Base-by-base conservation (phyloP, 2,329 filamentous ascomycete genomes). In the Fusarium multiceps region DNA sequence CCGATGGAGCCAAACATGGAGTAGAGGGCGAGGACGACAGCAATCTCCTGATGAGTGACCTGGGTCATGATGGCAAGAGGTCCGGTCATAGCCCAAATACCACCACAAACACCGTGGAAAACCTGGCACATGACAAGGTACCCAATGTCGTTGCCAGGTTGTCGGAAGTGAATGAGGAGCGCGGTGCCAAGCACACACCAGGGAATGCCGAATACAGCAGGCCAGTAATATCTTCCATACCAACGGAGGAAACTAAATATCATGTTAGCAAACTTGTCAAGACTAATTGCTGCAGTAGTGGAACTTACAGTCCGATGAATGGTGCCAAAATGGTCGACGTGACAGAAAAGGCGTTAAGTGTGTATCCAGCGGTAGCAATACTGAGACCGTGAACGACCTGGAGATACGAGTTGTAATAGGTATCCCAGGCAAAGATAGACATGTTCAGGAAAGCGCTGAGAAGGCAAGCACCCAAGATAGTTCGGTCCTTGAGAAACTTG, bases 161-260 rank as follows among this genome's bases (percentile, higher is more conserved):
- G 64, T 46, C 75, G 72, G 65, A 77, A 77, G 58, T 77, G 71
- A 28, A 77, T 71, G 34, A 77, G 63, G 6, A 89, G 78, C 7
- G 85, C 80, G 5, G 86, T 78, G 1, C 86, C 87, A 10, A 84
- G 75, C 25, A 88, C 83, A 71, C 85, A 87, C n/a, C 88, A 72
- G 3, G 86, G 86, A 4, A 88, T 80, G 7, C 81, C 84, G 45
- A 86, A 82, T 65, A 79, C 66, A 34, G 70, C 85, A 6, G 87
- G 78, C 34, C 82, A 82, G 75, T 87, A 87, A 79, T 87, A 88
- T 51, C 81, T 81, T 18, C 83, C 84, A 13, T 83, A 85, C 46
- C 72, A 79, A 50, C 82, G 82, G 67, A 88, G 84, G 34, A 80
- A 74, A n/a, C 82, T 57, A 10, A 7, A 30, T n/a, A 21, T 14